phyloP scores from a whole-genome alignment of 805 yeast species.

The Lipomyces sp. region DNA sequence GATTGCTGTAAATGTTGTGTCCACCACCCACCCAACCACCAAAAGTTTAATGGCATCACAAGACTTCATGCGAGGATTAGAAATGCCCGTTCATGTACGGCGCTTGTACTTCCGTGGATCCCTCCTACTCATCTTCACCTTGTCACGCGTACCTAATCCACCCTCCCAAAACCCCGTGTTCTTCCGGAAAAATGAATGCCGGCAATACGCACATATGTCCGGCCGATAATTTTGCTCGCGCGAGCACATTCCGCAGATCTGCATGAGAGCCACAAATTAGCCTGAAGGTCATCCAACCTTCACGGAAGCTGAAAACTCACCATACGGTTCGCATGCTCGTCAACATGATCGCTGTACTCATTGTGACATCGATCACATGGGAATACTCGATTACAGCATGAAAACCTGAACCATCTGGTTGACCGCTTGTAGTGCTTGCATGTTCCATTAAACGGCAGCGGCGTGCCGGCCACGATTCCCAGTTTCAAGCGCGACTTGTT shows the following conservation, averaged over 20 bases:
- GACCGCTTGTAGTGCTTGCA: conserved; percentile 44
- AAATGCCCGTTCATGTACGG: too few relatives aligned
- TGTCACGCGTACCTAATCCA: conserved; percentile 45
- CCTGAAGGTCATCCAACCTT: too few relatives aligned
- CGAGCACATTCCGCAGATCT: conserved; percentile 43
- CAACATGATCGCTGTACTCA: conserved; percentile 37
- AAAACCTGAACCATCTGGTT: conserved; percentile 44
- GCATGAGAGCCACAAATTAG: background rate
- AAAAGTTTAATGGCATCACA: too few relatives aligned
- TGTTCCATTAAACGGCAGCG: conserved; percentile 41
- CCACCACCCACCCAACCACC: too few relatives aligned
- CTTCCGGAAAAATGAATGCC: conserved; percentile 38
- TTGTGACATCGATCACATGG: conserved; percentile 46
- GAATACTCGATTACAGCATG: conserved; percentile 44
- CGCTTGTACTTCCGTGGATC: conserved; percentile 43
- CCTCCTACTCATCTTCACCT: conserved; percentile 41
- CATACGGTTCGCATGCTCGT: conserved; percentile 43
- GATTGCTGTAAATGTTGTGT: too few relatives aligned
- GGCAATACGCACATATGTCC: conserved; percentile 39
- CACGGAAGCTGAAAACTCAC: too few relatives aligned
- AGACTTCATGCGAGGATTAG: too few relatives aligned
- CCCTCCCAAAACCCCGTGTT: conserved; percentile 46
- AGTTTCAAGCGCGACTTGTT: conserved; percentile 32
- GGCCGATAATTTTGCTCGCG: conserved; percentile 41
- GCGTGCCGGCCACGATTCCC: conserved; percentile 39